Evolutionary conservation across 495 filamentous ascomycete species (phyloP).

Genomic region (Aspergillus carlsbadensis): DNA sequence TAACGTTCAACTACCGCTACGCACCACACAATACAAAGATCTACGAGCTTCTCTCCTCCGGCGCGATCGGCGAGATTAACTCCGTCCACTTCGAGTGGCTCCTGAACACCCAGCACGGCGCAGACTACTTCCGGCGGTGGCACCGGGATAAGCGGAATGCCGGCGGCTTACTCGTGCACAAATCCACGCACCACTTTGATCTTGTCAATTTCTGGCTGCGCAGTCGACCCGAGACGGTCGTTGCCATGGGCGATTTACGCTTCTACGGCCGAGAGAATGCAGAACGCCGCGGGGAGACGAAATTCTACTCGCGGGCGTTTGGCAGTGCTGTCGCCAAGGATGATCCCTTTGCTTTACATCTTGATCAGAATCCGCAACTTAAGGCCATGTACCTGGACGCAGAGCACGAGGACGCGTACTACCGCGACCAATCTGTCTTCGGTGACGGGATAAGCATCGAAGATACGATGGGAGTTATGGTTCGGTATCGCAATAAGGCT

Average conservation of each 20-base stretch:
- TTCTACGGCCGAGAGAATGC: slow-evolving; percentile 39
- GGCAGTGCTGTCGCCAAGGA: slow-evolving; percentile 26
- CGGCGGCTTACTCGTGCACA: slow-evolving; percentile 47
- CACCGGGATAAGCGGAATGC: slow-evolving; percentile 58
- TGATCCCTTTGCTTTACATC: slow-evolving; percentile 49
- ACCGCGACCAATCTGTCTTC: slow-evolving; percentile 58
- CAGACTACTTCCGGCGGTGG: slow-evolving; percentile 62
- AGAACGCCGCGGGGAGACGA: slow-evolving; percentile 27
- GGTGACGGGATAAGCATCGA: slow-evolving; percentile 60
- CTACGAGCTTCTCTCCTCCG: slow-evolving; percentile 42
- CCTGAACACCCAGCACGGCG: slow-evolving; percentile 58
- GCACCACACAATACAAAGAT: slow-evolving; percentile 37
- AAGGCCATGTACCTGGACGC: slow-evolving; percentile 57
- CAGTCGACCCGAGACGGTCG: slow-evolving; percentile 25
- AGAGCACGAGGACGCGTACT: slow-evolving; percentile 59
- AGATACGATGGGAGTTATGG: slow-evolving; percentile 58
- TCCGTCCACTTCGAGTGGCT: slow-evolving; percentile 62
- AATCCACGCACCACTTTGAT: slow-evolving; percentile 37
- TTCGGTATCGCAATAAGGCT: slow-evolving; percentile 44
- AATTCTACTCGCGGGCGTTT: slow-evolving; percentile 31
- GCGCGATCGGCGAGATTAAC: slow-evolving; percentile 51
- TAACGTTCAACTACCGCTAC: slow-evolving; percentile 38
- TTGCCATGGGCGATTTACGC: slow-evolving; percentile 32
- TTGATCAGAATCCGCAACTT: slow-evolving; percentile 47
- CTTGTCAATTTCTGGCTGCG: slow-evolving; percentile 37